Conservation (phyloP, 805 yeast species). For the Kregervanrija pseudodelftensis region DNA sequence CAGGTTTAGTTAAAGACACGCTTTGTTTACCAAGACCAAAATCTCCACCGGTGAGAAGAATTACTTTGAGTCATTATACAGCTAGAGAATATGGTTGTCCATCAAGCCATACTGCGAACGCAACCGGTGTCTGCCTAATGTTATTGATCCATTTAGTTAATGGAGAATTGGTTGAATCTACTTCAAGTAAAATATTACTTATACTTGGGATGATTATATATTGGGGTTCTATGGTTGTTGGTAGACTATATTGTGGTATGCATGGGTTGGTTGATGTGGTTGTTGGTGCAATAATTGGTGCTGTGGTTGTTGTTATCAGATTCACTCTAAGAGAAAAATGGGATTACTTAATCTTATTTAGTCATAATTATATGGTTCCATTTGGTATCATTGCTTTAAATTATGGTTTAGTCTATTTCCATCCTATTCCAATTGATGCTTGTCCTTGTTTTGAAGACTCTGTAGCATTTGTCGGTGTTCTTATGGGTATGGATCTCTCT, state of each 20-base stretch:
- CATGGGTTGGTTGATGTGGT: conserved; percentile 81
- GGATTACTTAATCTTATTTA: conserved; percentile 37
- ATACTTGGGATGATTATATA: conserved; percentile 34
- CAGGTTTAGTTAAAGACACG: conserved; percentile 76
- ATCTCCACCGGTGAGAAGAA: conserved; percentile 85
- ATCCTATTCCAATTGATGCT: conserved; percentile 81
- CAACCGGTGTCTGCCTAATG: conserved; percentile 69
- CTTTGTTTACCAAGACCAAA: conserved; percentile 88
- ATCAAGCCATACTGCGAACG: conserved; percentile 90
- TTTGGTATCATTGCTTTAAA: conserved; percentile 36
- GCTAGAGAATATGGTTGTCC: conserved; percentile 95
- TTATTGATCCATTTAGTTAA: conserved; percentile 20
- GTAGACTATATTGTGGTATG: conserved; percentile 94
- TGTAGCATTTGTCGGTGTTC: conserved; percentile 86
- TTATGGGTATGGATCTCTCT: conserved; percentile 66
- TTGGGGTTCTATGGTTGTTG: conserved; percentile 59
- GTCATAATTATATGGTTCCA: conserved; percentile 17
- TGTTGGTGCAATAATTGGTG: conserved; percentile 62
- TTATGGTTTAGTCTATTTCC: conserved; percentile 51
- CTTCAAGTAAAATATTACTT: background rate
- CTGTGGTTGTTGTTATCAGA: conserved; percentile 42
- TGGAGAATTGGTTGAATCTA: conserved; percentile 8
- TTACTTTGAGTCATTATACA: conserved; percentile 87
- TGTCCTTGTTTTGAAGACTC: conserved; percentile 97
- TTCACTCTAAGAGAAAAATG: conserved; percentile 30